These are phyloP conservation scores for Solanum bulbocastanum DNA, from an alignment of 257 asterid species.

Conservation along the genomic window DNA sequence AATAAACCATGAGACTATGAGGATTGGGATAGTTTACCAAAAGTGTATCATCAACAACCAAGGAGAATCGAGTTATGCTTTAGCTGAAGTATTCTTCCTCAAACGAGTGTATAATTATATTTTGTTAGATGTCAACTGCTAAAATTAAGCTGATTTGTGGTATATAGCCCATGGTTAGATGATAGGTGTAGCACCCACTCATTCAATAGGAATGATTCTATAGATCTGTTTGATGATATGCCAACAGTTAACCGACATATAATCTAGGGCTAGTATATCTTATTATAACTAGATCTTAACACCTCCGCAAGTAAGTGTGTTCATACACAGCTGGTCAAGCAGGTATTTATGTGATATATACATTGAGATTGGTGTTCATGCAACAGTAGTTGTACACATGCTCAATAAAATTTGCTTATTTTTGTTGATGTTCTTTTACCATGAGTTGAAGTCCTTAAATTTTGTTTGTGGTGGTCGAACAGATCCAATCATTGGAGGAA, in stretches of 20 bases:
- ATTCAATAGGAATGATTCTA: not conserved
- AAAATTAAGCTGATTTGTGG: not conserved
- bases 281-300: not conserved
- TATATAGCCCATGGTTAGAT: not conserved
- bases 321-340: not conserved
- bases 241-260: not conserved
- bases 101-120: not conserved
- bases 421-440: not conserved
- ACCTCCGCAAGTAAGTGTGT: not conserved
- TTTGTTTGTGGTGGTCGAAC: constrained; percentile 28
- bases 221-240: not conserved
- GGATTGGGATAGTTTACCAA: not conserved
- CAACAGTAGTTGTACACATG: not conserved
- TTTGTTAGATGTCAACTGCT: not conserved
- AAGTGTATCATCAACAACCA: not conserved
- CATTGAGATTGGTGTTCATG: not conserved
- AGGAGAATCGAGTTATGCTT: not conserved
- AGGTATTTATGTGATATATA: not conserved
- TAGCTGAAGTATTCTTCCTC: not conserved
- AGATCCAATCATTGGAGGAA: constrained; percentile 94
- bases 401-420: not conserved
- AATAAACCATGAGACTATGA: not conserved
- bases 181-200: not conserved
- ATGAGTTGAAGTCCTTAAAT: constrained; percentile 7
- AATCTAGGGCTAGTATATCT: not conserved